Evolutionary conservation across 108 stramenopile genomes (phyloP).

Genomic region (Schizochytrium sp.): DNA sequence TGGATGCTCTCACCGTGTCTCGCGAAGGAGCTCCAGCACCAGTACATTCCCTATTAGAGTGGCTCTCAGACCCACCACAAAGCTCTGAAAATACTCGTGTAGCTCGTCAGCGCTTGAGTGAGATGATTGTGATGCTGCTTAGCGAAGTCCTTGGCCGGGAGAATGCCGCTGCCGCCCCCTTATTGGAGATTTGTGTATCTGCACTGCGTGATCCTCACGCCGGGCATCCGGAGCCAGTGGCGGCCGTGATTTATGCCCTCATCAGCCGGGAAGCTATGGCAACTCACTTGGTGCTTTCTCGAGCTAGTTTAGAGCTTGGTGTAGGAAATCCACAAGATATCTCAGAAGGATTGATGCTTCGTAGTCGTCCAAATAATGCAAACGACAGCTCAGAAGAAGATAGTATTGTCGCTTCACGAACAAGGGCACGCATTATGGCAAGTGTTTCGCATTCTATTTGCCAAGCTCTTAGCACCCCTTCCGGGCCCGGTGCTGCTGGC

Average conservation of each 20-base stretch:
- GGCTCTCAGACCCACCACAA: conserved; percentile 43
- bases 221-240: conserved; percentile 55
- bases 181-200: conserved; percentile 50
- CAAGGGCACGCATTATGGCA: conserved; percentile 24
- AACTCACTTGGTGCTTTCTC: conserved; percentile 7
- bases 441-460: conserved; percentile 50
- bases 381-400: not conserved
- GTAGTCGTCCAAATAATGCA: not conserved
- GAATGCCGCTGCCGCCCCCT: conserved; percentile 20
- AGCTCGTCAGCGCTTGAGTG: conserved; percentile 22
- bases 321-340: not conserved
- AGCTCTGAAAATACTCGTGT: not conserved
- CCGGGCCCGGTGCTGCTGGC: not conserved
- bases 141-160: conserved; percentile 50
- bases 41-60: conserved; percentile 9
- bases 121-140: conserved; percentile 51
- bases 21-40: conserved; percentile 36
- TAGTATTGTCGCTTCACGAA: not conserved
- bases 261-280: conserved; percentile 46
- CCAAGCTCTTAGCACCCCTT: conserved; percentile 2
- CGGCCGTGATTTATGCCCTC: conserved; percentile 41
- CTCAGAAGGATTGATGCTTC: not conserved
- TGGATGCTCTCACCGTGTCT: not conserved
- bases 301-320: not conserved
- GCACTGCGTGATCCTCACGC: conserved; percentile 51